Conservation (phyloP, 306 rosid species). For the Citrullus mucosospermus region DNA sequence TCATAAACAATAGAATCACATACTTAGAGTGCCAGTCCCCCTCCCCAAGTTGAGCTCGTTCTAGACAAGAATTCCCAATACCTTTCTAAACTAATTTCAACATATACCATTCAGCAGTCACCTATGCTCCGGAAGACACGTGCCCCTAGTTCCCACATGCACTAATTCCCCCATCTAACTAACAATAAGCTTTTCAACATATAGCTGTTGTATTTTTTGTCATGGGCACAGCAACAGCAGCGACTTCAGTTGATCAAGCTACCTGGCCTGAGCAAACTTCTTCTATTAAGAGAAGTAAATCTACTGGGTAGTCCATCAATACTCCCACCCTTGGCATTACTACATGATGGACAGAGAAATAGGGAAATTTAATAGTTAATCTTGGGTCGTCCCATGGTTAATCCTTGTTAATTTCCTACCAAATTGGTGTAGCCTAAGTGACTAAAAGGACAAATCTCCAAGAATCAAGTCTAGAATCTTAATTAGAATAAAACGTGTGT, state of each 20-base stretch:
- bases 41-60: not conserved
- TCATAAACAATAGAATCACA: not conserved
- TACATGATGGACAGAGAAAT: not conserved
- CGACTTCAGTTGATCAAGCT: not conserved
- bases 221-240: not conserved
- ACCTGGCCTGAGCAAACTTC: not conserved
- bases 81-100: not conserved
- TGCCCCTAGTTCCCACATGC: not conserved
- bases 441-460: too few relatives aligned
- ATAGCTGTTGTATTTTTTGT: not conserved
- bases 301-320: not conserved
- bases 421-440: too few relatives aligned
- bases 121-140: not conserved
- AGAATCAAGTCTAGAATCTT: too few relatives aligned
- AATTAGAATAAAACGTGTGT: too few relatives aligned
- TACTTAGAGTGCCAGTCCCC: not conserved
- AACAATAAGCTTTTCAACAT: not conserved
- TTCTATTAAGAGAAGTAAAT: not conserved
- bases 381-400: too few relatives aligned
- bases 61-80: not conserved
- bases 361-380: too few relatives aligned
- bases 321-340: not conserved
- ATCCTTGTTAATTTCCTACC: too few relatives aligned
- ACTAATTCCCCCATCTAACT: not conserved
- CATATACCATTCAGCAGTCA: not conserved